phyloP scores from a whole-genome alignment of 345 rosid species.

The Leavenworthia alabamica region DNA sequence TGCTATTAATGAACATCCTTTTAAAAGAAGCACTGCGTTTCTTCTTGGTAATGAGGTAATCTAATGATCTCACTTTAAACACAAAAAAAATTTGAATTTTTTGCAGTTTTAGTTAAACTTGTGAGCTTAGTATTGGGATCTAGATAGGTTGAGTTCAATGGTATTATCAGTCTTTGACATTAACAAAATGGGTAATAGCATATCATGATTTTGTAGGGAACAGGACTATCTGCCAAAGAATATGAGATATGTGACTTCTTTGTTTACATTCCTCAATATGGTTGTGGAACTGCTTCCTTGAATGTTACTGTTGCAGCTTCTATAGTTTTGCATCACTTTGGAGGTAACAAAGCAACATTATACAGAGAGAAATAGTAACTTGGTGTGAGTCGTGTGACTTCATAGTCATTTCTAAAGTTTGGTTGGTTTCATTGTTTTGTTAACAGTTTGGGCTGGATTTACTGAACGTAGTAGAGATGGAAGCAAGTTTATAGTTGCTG shows the following conservation, averaged over 20 bases:
- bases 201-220: constrained; percentile 44
- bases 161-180: neutral
- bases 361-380: neutral
- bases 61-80: neutral
- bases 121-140: neutral
- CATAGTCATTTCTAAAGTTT: neutral
- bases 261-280: constrained; percentile 88
- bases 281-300: constrained; percentile 86
- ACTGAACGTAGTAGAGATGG: constrained; percentile 77
- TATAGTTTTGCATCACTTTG: constrained; percentile 88
- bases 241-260: constrained; percentile 88
- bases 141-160: neutral
- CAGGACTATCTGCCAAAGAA: constrained; percentile 85
- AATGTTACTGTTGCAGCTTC: constrained; percentile 98
- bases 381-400: neutral
- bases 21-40: constrained; percentile 73
- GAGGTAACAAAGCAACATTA: constrained; percentile 41
- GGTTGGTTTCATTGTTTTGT: neutral
- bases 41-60: constrained; percentile 92
- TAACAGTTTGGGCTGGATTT: constrained; percentile 95
- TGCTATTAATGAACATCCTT: constrained; percentile 71
- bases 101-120: neutral
- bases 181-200: neutral
- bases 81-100: neutral
- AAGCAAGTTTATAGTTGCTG: constrained; percentile 79